Evolutionary conservation across 192 early-diverging fungal genomes (phyloP), one percentile per base, ranked within the genome.

Genomic region (Mortierella antarctica): DNA sequence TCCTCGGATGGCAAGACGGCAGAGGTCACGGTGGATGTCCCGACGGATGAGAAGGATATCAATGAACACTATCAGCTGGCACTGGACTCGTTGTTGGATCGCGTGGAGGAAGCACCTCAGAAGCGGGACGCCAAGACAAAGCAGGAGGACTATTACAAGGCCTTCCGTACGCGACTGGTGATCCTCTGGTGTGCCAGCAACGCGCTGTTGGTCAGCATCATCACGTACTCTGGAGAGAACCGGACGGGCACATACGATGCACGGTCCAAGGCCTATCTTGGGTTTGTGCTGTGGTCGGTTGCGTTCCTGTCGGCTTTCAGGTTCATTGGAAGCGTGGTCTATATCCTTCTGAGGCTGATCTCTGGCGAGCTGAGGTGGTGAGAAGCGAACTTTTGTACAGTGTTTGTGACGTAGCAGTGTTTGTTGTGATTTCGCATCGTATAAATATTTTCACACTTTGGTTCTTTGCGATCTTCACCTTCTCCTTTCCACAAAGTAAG

Each of bases 281-380:
- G 89, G 15, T 93, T 97, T 79, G 93, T 96, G 50, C 91, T 98
- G 52, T 98, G 93, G 90, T 91, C 92, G 2, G 94, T 95, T 23
- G 88, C 91, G 1, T 91, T 83, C 7, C 83, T 97, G 53, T 86
- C 93, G 7, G 75, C 82, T 0, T 88, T 96, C 74, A 85, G 95
- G 21, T 95, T 96, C 75, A 61, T 92, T 55, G 95, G 95, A 18
- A 89, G 88, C 52, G 60, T 88, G 40, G 82, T 86, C 53, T 97
- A 95, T 67, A 83, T 94, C 18, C 62, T 96, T 20, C 66, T 87
- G 54, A 56, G 83, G 11, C 40, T 86, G 41, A 85, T 83, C 82
- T 73, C 86, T 58, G 80, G 76, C 11, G 76, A 79, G 47, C 57
- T 79, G 64, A 49, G 76, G 57, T 79, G 76, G 76, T 79, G 71